Evolutionary conservation across 2,329 filamentous ascomycete species (phyloP), one percentile per base, ranked within the genome.

Genomic region (Alternaria rosae): DNA sequence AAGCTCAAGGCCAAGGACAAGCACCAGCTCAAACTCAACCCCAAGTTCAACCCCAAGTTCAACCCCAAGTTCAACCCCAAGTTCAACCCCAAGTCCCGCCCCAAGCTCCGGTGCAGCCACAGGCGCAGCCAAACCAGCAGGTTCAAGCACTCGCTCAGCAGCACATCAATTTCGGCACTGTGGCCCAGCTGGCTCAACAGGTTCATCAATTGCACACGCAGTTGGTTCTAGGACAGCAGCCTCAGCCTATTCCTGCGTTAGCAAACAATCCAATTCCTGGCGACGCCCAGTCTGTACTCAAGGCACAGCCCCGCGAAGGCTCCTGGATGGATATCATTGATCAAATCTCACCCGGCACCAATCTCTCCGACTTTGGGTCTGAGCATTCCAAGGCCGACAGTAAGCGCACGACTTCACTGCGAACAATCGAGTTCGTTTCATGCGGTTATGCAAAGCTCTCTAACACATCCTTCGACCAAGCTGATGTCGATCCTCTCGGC

Each of bases 361-460:
- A 80, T 15, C 75, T 85, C 30, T 71, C 71, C 43, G 78, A 82
- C 61, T 80, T 83, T 38, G 76, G 80, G 13, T 74, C 79, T 23
- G 64, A 70, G 8, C 71, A 75, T 54, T 79, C 79, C 41, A 72
- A 75, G 65, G 71, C 75, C 9, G 65, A 74, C 23, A 57, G 58
- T 41, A 68, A 64, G 20, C 69, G 67, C 38, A 51, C n/a, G 3
- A 80, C 80, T 4, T 72, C 72, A 21, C 72, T 86, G 2, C 65
- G 73, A 57, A 73, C 74, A 13, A 76, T 90, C 28, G 80, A 82
- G 1, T 85, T 90, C 76, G 84, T 83, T 30, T 89, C 87, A 0
- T 90, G 88, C 70, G 88, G 88, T 53, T 90, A 90, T 68, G 85
- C 84, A 32, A 74, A 78, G 6, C 72, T 89, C 2, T 62, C 65